Conservation (phyloP, 345 rosid genomes). For the Pugionium cornutum region DNA sequence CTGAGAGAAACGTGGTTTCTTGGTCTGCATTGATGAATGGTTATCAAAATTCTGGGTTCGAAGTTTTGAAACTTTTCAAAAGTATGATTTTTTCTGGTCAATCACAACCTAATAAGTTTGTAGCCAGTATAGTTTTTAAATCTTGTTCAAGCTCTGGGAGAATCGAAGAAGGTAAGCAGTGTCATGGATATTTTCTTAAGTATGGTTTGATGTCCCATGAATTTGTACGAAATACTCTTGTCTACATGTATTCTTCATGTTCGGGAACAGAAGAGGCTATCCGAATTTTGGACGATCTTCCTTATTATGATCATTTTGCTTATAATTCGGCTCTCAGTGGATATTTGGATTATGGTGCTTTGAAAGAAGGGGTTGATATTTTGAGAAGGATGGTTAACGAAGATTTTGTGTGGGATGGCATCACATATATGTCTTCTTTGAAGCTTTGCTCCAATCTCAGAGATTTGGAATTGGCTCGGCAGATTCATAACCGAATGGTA, state of each 20-base stretch:
- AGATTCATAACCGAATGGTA: conserved; percentile 57
- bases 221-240: conserved; percentile 60
- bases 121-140: conserved; percentile 55
- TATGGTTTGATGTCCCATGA: conserved; percentile 59
- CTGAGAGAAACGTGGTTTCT: conserved; percentile 60
- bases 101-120: conserved; percentile 60
- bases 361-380: conserved; percentile 53
- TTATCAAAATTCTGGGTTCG: conserved; percentile 55
- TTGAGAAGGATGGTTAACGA: conserved; percentile 48
- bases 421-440: conserved; percentile 55
- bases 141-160: conserved; percentile 54
- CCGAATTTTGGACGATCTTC: conserved; percentile 46
- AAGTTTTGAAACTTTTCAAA: conserved; percentile 61
- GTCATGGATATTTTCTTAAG: conserved; percentile 66
- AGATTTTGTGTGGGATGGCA: conserved; percentile 51
- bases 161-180: conserved; percentile 61
- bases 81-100: conserved; percentile 45
- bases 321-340: conserved; percentile 68
- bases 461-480: conserved; percentile 57
- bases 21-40: conserved; percentile 76
- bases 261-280: conserved; percentile 48
- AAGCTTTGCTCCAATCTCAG: conserved; percentile 55
- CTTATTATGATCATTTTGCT: conserved; percentile 47
- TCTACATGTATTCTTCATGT: conserved; percentile 56
- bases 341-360: conserved; percentile 50